Base-by-base conservation (phyloP, 495 filamentous ascomycete genomes). In the Cenococcum geophilum region DNA sequence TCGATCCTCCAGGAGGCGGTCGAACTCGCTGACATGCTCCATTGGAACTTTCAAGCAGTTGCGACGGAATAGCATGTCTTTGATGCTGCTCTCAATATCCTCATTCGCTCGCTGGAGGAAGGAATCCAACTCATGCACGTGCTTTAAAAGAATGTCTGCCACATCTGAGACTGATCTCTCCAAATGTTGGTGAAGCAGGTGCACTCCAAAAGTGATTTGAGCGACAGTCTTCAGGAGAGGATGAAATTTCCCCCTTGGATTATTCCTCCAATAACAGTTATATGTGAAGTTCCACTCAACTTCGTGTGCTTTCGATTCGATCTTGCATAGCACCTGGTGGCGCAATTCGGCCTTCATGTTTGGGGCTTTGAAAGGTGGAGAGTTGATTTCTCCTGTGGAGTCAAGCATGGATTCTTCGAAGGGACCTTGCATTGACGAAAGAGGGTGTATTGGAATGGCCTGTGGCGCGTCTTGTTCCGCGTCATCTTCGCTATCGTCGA, bases 351-450 rank as follows among this genome's bases (percentile, higher is more conserved):
- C 20, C 54, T 23, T 60, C 34, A 57, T 60, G 57, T 60, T 57
- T 11, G 66, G 66, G 61, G 40, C 50, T 6, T 55, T 37, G 47
- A 59, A 64, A 57, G 63, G 65, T 20, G 58, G 63, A 5, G 73
- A 61, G 25, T 70, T 75, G 16, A 73, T 74, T 22, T 76, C 70
- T 11, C 75, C 72, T 10, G 83, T 81, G 20, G 87, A 84, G 67
- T 96, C 91, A 25, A 82, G 63, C 56, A 98, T 86, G 1, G 91
- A 96, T 74, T 98, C 93, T 69, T 92, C 88, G 69, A 97, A 97
- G 51, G 93, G 89, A 52, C 83, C 88, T 69, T 97, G 93, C 80
- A 98, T 88, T 54, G 83, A 82, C 16, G 84, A 74, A 58, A 98
- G 87, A 1, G 93, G 93, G 73, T 95, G 90, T 18, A 77, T 71